Percentiles rank a stretch among this genome's conserved stretches.
Evolutionary conservation across 768 basidiomycete genomes (phyloP).

Genomic region (Tricholoma furcatifolium): DNA sequence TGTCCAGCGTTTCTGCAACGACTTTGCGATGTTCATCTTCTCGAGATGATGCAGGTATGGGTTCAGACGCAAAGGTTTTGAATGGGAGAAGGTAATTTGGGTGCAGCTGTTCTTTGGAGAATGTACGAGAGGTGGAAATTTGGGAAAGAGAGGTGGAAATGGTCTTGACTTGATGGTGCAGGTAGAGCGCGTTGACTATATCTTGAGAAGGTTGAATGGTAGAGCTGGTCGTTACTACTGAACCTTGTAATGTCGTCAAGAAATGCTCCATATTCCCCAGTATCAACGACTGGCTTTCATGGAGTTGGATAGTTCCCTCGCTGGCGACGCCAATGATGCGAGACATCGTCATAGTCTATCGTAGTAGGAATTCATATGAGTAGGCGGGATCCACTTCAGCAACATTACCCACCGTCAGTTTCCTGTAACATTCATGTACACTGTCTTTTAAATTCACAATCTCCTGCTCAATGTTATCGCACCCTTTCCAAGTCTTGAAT

Average conservation of each 20-base stretch:
- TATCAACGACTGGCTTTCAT: conserved; percentile 8
- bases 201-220: conserved; percentile 6
- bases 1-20: conserved; percentile 9
- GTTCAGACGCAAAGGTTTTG: conserved; percentile 4
- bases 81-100: conserved; percentile 11
- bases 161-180: conserved; percentile 13
- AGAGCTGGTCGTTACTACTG: not conserved
- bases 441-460: conserved; percentile 8
- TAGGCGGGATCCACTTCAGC: not conserved
- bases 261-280: conserved; percentile 8
- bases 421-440: conserved; percentile 13
- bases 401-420: conserved; percentile 11
- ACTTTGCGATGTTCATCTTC: conserved; percentile 8
- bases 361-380: not conserved
- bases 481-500: conserved; percentile 6
- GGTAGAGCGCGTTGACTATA: conserved; percentile 9
- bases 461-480: conserved; percentile 8
- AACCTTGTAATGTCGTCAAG: conserved; percentile 5
- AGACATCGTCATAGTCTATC: conserved; percentile 9
- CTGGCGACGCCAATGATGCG: conserved; percentile 3
- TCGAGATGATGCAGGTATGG: not conserved
- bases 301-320: not conserved
- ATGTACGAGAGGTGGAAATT: conserved; percentile 4
- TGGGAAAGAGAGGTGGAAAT: conserved; percentile 9
- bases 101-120: conserved; percentile 6